Base-by-base conservation (phyloP, 352 stramenopile species). In the Blastocystis sp. region DNA sequence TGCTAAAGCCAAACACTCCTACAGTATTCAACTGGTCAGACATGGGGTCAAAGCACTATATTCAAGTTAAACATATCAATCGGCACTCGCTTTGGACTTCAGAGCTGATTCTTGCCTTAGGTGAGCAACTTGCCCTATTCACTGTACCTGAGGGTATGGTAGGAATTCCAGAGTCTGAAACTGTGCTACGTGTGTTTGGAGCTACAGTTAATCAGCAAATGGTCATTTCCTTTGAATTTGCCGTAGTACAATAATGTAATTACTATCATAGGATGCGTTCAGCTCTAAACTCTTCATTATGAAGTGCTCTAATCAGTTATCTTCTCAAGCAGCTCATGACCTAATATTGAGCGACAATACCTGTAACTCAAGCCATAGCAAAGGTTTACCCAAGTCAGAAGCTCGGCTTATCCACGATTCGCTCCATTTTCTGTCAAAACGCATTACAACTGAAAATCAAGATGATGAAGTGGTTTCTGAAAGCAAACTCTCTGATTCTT, bases 41-140 rank as follows among this genome's bases (percentile, higher is more conserved):
- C 30, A 37, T 26, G 5, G n/a, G 37, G 13, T 41, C 53, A 34
- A 34, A 45, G 11, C 73, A 56, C 26, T 24, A 43, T 6, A 9
- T 85, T n/a, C 45, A 85, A 53, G 34, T 85, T 55, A 50, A 85
- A 26, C 30, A 85, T 39, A 8, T n/a, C 4, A 50, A n/a, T 37
- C 59, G 53, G 43, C 53, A 85, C 30, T 85, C 73, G 18, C 39
- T 85, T 7, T 85, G 73, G 73, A 85, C 47, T 20, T 50, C 65
- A 6, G 47, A 20, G 11, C 43, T 85, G 2, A 43, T 37, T 18
- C 20, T 85, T 7, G 34, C 73, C 34, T 37, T 85, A 3, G 73
- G 73, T 34, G 73, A 85, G 39, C 73, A 85, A 55, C 26, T 85
- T 30, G 47, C 24, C 11, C 43, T 30, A 13, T 66, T 85, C 39